These are phyloP conservation scores for Alternaria panax DNA, from an alignment of 2,329 filamentous ascomycete species.

Conservation along the genomic window DNA sequence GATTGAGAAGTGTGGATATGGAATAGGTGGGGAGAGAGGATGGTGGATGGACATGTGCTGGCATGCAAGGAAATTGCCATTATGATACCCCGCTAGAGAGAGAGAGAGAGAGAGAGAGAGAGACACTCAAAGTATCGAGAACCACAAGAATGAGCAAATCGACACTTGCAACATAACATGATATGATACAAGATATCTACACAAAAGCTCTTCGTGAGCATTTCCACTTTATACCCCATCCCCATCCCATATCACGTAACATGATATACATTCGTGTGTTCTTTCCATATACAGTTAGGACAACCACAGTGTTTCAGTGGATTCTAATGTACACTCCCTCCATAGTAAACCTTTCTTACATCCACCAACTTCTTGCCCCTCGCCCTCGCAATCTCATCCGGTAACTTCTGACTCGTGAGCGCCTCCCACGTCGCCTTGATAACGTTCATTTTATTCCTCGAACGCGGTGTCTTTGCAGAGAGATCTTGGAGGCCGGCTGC, in stretches of 20 bases:
- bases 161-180: background rate
- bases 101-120: background rate
- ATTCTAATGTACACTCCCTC: constrained; percentile 61
- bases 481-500: constrained; percentile 87
- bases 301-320: background rate
- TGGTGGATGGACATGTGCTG: background rate
- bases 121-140: too few species aligned
- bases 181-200: constrained; percentile 8
- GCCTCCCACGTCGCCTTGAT: constrained; percentile 90
- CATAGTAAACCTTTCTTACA: constrained; percentile 96
- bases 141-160: too few species aligned
- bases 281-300: too few species aligned
- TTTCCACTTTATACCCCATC: background rate
- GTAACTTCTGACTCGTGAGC: constrained; percentile 81
- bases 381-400: constrained; percentile 87
- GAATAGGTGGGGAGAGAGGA: background rate
- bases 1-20: background rate
- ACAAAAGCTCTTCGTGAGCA: background rate
- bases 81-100: constrained; percentile 9
- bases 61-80: background rate
- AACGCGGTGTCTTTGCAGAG: constrained; percentile 80
- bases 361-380: constrained; percentile 95
- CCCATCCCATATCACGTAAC: constrained; percentile 13
- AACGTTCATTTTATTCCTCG: constrained; percentile 96
- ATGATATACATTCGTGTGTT: constrained; percentile 19